A percentile compares a stretch with the other conserved stretches of the same genome.
phyloP scores from a whole-genome alignment of 306 rosid genomes.

The Echinosophora koreensis region DNA sequence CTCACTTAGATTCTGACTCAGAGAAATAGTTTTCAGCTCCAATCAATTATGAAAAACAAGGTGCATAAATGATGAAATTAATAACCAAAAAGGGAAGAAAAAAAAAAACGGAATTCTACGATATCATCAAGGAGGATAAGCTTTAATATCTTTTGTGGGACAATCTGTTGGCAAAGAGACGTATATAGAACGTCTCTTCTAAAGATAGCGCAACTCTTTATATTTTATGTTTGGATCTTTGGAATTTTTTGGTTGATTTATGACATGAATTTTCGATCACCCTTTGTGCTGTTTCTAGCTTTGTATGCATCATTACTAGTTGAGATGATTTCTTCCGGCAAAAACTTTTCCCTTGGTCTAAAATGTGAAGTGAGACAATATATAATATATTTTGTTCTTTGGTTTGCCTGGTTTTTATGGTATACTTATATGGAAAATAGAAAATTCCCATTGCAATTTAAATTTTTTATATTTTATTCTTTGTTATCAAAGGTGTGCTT shows the following conservation, averaged over 20 bases:
- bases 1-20: background rate
- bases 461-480: background rate
- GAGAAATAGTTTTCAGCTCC: background rate
- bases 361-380: too few relatives aligned
- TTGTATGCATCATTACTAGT: too few relatives aligned
- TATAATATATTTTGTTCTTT: too few relatives aligned
- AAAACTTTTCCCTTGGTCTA: too few relatives aligned
- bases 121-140: background rate
- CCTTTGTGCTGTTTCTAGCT: background rate
- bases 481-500: background rate
- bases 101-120: background rate
- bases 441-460: background rate
- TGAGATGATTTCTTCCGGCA: too few relatives aligned
- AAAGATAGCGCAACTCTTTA: background rate
- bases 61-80: conserved; percentile 4
- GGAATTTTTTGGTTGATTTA: background rate
- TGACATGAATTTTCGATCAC: background rate
- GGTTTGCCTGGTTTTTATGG: background rate
- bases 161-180: background rate
- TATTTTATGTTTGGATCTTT: background rate
- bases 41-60: background rate
- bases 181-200: background rate
- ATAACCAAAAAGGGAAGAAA: background rate
- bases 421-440: background rate
- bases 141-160: background rate